phyloP scores from a whole-genome alignment of 371 early-diverging fungal genomes.

The Mortierella sp. region DNA sequence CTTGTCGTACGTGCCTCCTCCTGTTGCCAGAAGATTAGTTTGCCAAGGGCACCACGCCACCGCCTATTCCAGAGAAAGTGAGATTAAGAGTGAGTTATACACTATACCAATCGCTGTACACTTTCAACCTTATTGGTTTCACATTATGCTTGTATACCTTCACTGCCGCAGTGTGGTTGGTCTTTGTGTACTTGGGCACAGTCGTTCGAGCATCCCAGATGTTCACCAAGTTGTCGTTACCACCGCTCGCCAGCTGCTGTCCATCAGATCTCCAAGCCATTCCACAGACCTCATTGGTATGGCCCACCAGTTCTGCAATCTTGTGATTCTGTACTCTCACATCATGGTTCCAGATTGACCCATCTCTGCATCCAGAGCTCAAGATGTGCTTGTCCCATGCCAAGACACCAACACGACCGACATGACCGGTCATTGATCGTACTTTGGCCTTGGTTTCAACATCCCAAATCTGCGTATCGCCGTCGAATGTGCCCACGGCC shows the following conservation, averaged over 20 bases:
- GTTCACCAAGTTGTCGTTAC: conserved; percentile 96
- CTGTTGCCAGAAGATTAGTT: conserved; percentile 89
- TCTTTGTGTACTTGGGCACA: conserved; percentile 75
- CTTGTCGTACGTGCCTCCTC: conserved; percentile 96
- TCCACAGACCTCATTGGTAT: conserved; percentile 93
- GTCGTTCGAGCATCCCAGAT: conserved; percentile 91
- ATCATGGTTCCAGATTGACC: conserved; percentile 94
- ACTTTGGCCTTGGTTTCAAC: conserved; percentile 72
- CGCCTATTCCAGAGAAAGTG: conserved; percentile 67
- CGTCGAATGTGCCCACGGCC: conserved; percentile 86
- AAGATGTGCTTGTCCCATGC: conserved; percentile 90
- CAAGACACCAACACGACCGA: conserved; percentile 83
- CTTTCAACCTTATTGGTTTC: no score
- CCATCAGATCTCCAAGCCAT: conserved; percentile 94
- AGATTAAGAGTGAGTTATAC: conserved; percentile 4
- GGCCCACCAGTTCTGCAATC: conserved; percentile 72
- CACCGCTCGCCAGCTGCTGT: conserved; percentile 91
- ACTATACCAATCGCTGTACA: no score
- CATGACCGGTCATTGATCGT: conserved; percentile 80
- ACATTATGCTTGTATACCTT: conserved; percentile 65
- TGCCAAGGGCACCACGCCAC: conserved; percentile 99
- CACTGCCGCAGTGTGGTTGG: conserved; percentile 88
- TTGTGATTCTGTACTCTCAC: conserved; percentile 86
- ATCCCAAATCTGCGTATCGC: conserved; percentile 93
- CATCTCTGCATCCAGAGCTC: conserved; percentile 89